A percentile compares a stretch with the other conserved stretches of the same genome.
Evolutionary conservation across 2,329 filamentous ascomycete genomes (phyloP).

Genomic region (Monosporascus cannonballus): DNA sequence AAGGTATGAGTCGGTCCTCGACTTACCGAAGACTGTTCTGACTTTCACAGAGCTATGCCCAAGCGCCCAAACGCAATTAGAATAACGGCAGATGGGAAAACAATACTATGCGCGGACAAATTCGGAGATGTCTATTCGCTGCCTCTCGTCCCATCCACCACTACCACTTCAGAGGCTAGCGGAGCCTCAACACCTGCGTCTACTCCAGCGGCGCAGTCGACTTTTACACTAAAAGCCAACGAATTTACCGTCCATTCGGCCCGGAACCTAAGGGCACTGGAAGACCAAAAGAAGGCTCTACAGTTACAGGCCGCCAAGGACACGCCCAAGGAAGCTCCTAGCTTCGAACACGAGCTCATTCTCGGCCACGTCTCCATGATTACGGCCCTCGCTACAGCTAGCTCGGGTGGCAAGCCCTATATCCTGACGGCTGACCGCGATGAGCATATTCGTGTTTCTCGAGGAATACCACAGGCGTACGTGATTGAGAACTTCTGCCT

Average conservation of each 20-base stretch:
- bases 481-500: slow-evolving; percentile 87
- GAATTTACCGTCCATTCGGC: slow-evolving; percentile 57
- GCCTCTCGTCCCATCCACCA: slow-evolving; percentile 51
- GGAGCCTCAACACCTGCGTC: slow-evolving; percentile 15
- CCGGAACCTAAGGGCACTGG: slow-evolving; percentile 55
- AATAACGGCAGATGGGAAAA: slow-evolving; percentile 61
- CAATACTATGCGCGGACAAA: slow-evolving; percentile 83
- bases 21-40: slow-evolving; percentile 13
- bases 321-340: slow-evolving; percentile 30
- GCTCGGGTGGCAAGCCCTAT: slow-evolving; percentile 36
- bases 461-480: slow-evolving; percentile 74
- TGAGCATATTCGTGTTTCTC: slow-evolving; percentile 80
- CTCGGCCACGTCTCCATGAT: slow-evolving; percentile 95
- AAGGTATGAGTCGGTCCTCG: slow-evolving; percentile 45
- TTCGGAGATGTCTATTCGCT: slow-evolving; percentile 94
- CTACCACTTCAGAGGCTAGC: slow-evolving; percentile 1
- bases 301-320: slow-evolving; percentile 17
- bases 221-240: slow-evolving; percentile 36
- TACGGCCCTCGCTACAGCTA: slow-evolving; percentile 61
- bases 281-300: slow-evolving; percentile 45
- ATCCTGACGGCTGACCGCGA: slow-evolving; percentile 53
- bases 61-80: slow-evolving; percentile 78
- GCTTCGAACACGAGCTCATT: slow-evolving; percentile 71
- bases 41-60: slow-evolving; percentile 63
- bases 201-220: slow-evolving; percentile 5